phyloP scores from a whole-genome alignment of 2,329 filamentous ascomycete genomes.

The Byssoonygena ceratinophila region DNA sequence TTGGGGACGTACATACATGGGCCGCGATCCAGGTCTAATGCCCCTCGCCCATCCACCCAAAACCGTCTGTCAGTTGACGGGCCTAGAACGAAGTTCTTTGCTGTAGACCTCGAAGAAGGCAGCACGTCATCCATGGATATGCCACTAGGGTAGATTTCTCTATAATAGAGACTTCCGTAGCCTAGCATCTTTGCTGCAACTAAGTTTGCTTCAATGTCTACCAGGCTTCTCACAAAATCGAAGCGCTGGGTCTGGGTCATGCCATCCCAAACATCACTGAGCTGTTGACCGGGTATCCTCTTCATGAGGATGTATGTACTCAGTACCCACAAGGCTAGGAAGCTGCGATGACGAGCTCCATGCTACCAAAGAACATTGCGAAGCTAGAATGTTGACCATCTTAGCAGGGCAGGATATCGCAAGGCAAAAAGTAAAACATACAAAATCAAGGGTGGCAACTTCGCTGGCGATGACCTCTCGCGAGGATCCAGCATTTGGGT shows the following conservation, averaged over 20 bases:
- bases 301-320: conserved; percentile 22
- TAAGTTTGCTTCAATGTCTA: conserved; percentile 18
- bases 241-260: conserved; percentile 18
- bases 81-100: conserved; percentile 17
- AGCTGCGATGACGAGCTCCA: conserved; percentile 16
- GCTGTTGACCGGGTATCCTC: conserved; percentile 15
- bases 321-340: conserved; percentile 17
- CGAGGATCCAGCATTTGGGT: conserved; percentile 15
- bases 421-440: conserved; percentile 11
- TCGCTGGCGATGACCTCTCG: conserved; percentile 17
- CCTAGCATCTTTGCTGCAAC: conserved; percentile 8
- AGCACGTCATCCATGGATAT: background rate
- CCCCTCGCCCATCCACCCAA: conserved; percentile 14
- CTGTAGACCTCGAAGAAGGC: background rate
- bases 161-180: conserved; percentile 20
- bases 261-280: conserved; percentile 17
- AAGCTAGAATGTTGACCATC: conserved; percentile 11
- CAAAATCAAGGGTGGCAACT: conserved; percentile 21
- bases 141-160: conserved; percentile 7
- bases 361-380: conserved; percentile 16
- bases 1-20: conserved; percentile 17
- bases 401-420: background rate
- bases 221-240: conserved; percentile 17
- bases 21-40: conserved; percentile 15
- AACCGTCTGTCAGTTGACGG: conserved; percentile 16